Base-by-base conservation (phyloP, 331 rosid genomes). In the Acacia pycnantha region DNA sequence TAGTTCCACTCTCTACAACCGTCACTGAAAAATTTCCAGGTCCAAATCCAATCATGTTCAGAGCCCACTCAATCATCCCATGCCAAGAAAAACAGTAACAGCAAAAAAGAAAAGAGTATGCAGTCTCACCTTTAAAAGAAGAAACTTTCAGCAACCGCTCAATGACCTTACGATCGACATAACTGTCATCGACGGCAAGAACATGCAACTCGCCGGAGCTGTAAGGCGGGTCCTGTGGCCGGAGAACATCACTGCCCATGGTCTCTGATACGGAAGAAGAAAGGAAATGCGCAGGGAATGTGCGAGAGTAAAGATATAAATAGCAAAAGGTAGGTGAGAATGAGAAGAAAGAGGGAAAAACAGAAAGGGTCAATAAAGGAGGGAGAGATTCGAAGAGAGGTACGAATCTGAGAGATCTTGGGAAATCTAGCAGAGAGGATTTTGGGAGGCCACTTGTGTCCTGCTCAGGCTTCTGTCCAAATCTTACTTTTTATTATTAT, bases 101-200 rank as follows among this genome's bases (percentile, higher is more conserved):
- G 24, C 6, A 19, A 66, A 35, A 54, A 54, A 6, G 19, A 5
- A 6, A 9, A 1, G 10, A 14, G 0, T 29, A 3, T 29, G 41
- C 5, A 5, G 4, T 6, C 40, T 31, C 10, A 92, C 98, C 98
- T 93, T 92, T 88, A 76, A 97, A 95, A 33, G 97, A 90, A 12
- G 98, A 90, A 66, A 91, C 81, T 79, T 90, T 92, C 4, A 95
- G 91, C 87, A 95, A 86, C 26, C 89, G 80, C 77, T 95, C 99
- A 67, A 95, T 95, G 74, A 95, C 97, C 82, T 88, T 95, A 74
- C 97, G 91, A 77, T 95, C 99, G 5, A 95, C 94, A 33, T 69
- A 85, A 79, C 98, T 95, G 70, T 95, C 99, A 83, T 95, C 98
- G 4, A 95, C 99, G 0, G 98, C 99, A 35, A 95, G 92, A 69